Evolutionary conservation across 805 yeast genomes (phyloP).

Genomic region (Lachancea fermentati): DNA sequence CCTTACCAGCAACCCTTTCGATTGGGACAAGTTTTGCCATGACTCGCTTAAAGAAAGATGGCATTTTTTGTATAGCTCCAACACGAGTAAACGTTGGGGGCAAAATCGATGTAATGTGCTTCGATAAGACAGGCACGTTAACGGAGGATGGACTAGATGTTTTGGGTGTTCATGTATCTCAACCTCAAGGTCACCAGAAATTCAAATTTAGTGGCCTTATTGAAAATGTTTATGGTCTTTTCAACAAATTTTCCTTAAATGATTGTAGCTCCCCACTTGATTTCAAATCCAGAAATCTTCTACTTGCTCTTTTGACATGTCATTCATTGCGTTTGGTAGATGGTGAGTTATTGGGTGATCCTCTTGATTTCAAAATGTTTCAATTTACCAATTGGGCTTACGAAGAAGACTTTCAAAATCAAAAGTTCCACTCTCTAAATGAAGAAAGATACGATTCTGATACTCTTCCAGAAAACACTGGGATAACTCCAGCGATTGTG

Average conservation of each 20-base stretch:
- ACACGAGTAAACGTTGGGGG: constrained; percentile 96
- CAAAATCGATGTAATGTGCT: constrained; percentile 80
- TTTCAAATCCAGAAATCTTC: constrained; percentile 27
- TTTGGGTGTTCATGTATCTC: constrained; percentile 49
- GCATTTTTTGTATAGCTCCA: constrained; percentile 88
- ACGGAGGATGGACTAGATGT: constrained; percentile 97
- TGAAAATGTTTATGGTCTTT: constrained; percentile 18
- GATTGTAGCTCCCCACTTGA: constrained; percentile 30
- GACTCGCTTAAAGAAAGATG: constrained; percentile 58
- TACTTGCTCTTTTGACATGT: constrained; percentile 52
- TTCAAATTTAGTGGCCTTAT: constrained; percentile 27
- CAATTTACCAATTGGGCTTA: constrained; percentile 77
- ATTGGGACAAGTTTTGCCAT: constrained; percentile 95
- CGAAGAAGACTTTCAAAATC: constrained; percentile 55
- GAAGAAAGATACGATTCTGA: constrained; percentile 36
- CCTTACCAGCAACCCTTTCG: constrained; percentile 93
- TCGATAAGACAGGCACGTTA: constrained; percentile 95
- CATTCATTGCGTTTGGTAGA: constrained; percentile 83
- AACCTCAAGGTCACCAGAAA: constrained; percentile 16
- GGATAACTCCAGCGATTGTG: constrained; percentile 45
- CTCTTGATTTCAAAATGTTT: constrained; percentile 90
- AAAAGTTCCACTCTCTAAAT: constrained; percentile 32
- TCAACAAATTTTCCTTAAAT: constrained; percentile 26
- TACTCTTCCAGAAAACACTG: constrained; percentile 38
- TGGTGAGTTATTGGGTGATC: constrained; percentile 83